phyloP scores from a whole-genome alignment of 805 yeast genomes.

The Kuraishia ogatae region DNA sequence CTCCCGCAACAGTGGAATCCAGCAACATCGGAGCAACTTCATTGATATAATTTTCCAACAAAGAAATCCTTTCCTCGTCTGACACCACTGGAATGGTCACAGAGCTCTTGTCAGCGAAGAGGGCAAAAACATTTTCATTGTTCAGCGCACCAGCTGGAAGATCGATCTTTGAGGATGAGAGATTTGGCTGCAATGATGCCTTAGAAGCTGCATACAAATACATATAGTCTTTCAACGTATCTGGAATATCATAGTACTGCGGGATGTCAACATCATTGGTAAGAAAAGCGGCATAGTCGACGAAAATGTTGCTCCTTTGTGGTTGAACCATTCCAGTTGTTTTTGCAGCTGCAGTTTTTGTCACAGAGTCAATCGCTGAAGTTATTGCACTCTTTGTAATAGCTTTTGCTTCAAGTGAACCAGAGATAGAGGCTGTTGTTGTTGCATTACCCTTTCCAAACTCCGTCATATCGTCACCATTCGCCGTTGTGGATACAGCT shows the following conservation, averaged over 20 bases:
- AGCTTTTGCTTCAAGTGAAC: background rate
- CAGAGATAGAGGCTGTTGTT: background rate
- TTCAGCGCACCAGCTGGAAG: conserved; percentile 3
- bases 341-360: background rate
- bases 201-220: conserved; percentile 23
- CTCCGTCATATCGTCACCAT: background rate
- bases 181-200: conserved; percentile 3
- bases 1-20: conserved; percentile 21
- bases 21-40: conserved; percentile 26
- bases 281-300: conserved; percentile 2
- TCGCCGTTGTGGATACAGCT: background rate
- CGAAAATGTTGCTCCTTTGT: background rate
- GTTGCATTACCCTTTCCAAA: background rate
- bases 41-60: conserved; percentile 25
- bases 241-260: conserved; percentile 20
- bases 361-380: background rate
- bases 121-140: conserved; percentile 16
- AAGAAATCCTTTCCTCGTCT: conserved; percentile 23
- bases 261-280: conserved; percentile 1
- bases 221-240: conserved; percentile 30
- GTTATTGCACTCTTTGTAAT: background rate
- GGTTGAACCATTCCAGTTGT: background rate
- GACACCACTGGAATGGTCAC: conserved; percentile 13
- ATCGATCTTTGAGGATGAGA: background rate
- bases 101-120: conserved; percentile 17